Base-by-base conservation (phyloP, 1,284 basidiomycete genomes). In the Fomes fomentarius region DNA sequence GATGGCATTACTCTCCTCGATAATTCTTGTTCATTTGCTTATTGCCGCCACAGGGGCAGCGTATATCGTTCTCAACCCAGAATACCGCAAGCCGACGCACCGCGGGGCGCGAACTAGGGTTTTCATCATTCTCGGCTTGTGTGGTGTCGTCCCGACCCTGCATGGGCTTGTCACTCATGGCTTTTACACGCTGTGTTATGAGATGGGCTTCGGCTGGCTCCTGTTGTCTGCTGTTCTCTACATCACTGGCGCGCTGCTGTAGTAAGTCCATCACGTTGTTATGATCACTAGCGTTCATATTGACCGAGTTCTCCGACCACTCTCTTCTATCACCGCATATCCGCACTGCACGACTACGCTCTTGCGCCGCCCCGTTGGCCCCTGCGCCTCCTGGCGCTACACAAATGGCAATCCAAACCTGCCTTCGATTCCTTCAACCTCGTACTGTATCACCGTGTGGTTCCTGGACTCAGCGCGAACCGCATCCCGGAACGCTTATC, bases 121-220 rank as follows among this genome's bases (percentile, higher is more conserved):
- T 8, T 97, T 96, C 73, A 81, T 94, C 60, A 82, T 79, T 10
- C 83, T 96, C 14, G 94, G 94, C 14, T 72, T 93, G 25, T 86
- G 83, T 58, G 89, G 84, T 9, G 70, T 91, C 34, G 65, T 92
- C 5, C 94, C 94, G 24, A 77, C 92, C 15, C 72, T 76, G 11
- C 93, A 97, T 66, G 76, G 84, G 38, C 65, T 89, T 26, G 47
- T 79, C 38, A 73, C 78, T 14, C 84, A 88, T 65, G 90, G 88
- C 12, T 71, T 81, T 51, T 58, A 69, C 44, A 79, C 77, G 57
- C 72, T 88, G 40, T 72, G 82, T 50, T 68, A 74, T 50, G 82
- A 84, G 56, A 85, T 90, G 79, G 89, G 89, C 30, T 79, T 89
- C 56, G 75, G 77, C 22, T 91, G 87, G 83, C 70, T 94, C 24